phyloP scores from a whole-genome alignment of 2,329 filamentous ascomycete genomes.

The Exophiala sp. region DNA sequence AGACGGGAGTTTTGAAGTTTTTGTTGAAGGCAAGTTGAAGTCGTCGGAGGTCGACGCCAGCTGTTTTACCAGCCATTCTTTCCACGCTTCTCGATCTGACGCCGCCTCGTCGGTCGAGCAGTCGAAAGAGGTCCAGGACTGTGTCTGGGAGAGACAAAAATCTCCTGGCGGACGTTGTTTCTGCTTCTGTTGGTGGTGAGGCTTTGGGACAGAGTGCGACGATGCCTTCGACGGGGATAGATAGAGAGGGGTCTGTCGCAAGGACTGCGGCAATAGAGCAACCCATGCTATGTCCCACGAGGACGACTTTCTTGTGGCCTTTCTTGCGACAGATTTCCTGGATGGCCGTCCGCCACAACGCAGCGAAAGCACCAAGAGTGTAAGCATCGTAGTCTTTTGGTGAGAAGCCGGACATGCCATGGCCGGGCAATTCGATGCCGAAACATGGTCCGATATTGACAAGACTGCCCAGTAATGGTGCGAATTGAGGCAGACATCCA shows the following conservation, averaged over 20 bases:
- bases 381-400: conserved; percentile 75
- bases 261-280: conserved; percentile 72
- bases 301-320: conserved; percentile 25
- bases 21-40: conserved; percentile 58
- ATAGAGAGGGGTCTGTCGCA: conserved; percentile 55
- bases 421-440: conserved; percentile 86
- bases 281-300: conserved; percentile 72
- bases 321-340: conserved; percentile 38
- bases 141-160: conserved; percentile 63
- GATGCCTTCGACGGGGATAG: conserved; percentile 70
- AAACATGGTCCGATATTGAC: conserved; percentile 79
- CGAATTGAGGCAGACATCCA: conserved; percentile 87
- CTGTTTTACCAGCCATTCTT: conserved; percentile 59
- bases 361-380: conserved; percentile 67
- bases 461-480: conserved; percentile 74
- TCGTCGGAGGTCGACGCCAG: conserved; percentile 40
- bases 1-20: conserved; percentile 78
- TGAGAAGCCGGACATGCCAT: conserved; percentile 73
- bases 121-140: conserved; percentile 72
- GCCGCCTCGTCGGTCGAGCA: conserved; percentile 76
- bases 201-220: conserved; percentile 78
- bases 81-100: conserved; percentile 71
- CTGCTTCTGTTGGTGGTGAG: conserved; percentile 56
- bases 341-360: conserved; percentile 72
- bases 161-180: conserved; percentile 51